Conservation (phyloP, 139 green algal species). For the Chlorella sp. region DNA sequence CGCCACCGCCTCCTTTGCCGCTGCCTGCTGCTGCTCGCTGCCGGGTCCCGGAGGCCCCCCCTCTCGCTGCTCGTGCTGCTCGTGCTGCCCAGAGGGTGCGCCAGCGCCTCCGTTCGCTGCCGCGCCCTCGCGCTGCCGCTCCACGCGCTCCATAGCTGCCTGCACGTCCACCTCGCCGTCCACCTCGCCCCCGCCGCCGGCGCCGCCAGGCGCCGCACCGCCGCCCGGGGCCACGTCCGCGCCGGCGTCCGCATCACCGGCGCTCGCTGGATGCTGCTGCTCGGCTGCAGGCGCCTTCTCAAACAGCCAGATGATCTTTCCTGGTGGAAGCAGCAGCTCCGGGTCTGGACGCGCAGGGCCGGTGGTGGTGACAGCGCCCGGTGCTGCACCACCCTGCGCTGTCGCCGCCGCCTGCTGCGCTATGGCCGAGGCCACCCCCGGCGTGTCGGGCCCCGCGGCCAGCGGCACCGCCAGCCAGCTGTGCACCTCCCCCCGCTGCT, state of each 20-base stretch:
- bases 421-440: not conserved
- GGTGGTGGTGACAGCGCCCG: not conserved
- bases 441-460: not conserved
- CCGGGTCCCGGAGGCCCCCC: not conserved
- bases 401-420: slow-evolving; percentile 10
- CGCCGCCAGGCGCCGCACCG: too few relatives aligned
- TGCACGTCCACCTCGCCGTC: not conserved
- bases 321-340: slow-evolving; percentile 8
- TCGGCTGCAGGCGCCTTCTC: not conserved
- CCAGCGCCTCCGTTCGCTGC: not conserved
- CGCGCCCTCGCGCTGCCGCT: slow-evolving; percentile 5
- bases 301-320: slow-evolving; percentile 25
- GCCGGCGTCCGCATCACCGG: too few relatives aligned
- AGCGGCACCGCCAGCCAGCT: not conserved
- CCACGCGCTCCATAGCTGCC: slow-evolving; percentile 6
- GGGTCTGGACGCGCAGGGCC: not conserved
- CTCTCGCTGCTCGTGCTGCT: not conserved
- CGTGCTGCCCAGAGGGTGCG: not conserved
- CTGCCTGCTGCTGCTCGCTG: not conserved
- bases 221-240: too few relatives aligned
- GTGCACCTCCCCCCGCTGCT: not conserved
- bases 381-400: not conserved
- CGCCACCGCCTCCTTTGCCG: not conserved
- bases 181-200: not conserved
- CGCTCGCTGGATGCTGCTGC: slow-evolving; percentile 1